These are phyloP conservation scores for Phaeosphaeria sp. DNA, from an alignment of 2,329 filamentous ascomycete genomes.

Conservation along the genomic window DNA sequence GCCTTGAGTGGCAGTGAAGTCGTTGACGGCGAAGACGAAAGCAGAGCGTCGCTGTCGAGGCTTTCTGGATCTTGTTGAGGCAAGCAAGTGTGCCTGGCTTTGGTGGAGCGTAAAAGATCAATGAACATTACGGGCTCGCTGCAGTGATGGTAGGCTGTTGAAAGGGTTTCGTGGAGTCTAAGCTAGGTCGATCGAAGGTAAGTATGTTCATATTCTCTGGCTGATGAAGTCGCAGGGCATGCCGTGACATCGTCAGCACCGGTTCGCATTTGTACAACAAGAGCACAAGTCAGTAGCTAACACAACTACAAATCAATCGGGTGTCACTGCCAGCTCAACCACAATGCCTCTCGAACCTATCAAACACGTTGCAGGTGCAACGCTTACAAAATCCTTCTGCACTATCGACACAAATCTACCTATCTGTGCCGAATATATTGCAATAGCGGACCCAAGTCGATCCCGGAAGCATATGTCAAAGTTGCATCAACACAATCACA, in stretches of 20 bases:
- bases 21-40: conserved; percentile 10
- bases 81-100: conserved; percentile 16
- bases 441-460: background rate
- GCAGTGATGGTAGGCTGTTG: background rate
- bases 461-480: background rate
- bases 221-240: background rate
- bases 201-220: background rate
- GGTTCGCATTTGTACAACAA: background rate
- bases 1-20: conserved; percentile 6
- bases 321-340: conserved; percentile 4
- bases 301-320: conserved; percentile 3
- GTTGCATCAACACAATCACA: background rate
- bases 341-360: conserved; percentile 4
- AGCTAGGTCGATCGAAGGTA: too few species aligned
- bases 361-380: conserved; percentile 15
- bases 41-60: conserved; percentile 21
- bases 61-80: conserved; percentile 14
- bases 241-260: background rate
- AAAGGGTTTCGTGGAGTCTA: background rate
- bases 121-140: conserved; percentile 10
- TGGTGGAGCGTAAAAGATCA: conserved; percentile 10
- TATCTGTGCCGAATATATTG: background rate
- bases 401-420: background rate
- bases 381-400: background rate
- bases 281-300: background rate